Percentiles rank a stretch among this genome's conserved stretches.
These are phyloP conservation scores for Onygenales sp. DNA, from an alignment of 2,329 filamentous ascomycete genomes.

Conservation along the genomic window DNA sequence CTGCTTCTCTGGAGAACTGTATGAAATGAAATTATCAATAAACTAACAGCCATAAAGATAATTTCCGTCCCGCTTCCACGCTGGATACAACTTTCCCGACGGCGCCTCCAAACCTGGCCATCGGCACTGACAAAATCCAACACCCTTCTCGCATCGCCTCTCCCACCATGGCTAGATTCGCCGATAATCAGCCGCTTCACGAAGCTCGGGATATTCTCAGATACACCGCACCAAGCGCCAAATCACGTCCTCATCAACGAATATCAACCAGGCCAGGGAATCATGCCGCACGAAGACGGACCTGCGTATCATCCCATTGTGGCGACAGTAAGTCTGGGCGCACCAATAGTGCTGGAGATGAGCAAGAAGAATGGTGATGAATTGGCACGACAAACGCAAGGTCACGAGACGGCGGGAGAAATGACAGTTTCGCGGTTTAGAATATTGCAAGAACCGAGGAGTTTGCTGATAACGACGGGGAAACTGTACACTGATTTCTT, in stretches of 20 bases:
- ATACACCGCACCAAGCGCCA: constrained; percentile 63
- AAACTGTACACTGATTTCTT: constrained; percentile 47
- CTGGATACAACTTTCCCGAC: constrained; percentile 83
- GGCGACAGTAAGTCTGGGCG: constrained; percentile 79
- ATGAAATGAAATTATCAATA: neutral
- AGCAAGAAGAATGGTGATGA: constrained; percentile 42
- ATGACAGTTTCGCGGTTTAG: constrained; percentile 29
- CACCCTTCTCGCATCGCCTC: constrained; percentile 58
- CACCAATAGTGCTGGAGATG: constrained; percentile 67
- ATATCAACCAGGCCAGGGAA: constrained; percentile 79
- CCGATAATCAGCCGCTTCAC: constrained; percentile 54
- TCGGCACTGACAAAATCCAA: constrained; percentile 67
- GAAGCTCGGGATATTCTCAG: constrained; percentile 41
- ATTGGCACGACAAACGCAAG: constrained; percentile 22
- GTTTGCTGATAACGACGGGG: constrained; percentile 49
- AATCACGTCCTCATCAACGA: constrained; percentile 95
- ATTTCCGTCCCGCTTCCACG: constrained; percentile 58
- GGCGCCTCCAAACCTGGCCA: constrained; percentile 84
- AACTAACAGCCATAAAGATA: constrained; percentile 30
- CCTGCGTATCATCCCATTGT: constrained; percentile 78
- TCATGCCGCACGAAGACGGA: constrained; percentile 95
- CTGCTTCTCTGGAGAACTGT: no score
- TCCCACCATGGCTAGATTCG: constrained; percentile 65
- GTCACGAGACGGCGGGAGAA: constrained; percentile 40
- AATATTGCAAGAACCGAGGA: constrained; percentile 77